phyloP scores from a whole-genome alignment of 2,329 filamentous ascomycete species.

The Trichoderma afroharzianum region DNA sequence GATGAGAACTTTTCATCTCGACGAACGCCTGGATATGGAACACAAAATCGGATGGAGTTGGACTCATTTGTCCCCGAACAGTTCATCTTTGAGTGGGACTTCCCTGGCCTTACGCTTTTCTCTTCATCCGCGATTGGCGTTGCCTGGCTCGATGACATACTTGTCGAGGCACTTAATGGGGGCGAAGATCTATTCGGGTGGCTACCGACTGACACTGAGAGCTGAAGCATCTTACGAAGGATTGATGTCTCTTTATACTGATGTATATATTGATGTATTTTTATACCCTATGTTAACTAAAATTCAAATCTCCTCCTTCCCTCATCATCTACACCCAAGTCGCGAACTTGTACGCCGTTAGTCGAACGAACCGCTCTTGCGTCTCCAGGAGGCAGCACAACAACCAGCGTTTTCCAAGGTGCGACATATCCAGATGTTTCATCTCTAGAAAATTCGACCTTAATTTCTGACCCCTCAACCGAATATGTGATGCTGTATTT shows the following conservation, averaged over 20 bases:
- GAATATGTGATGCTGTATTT: conserved; percentile 31
- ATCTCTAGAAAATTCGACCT: conserved; percentile 28
- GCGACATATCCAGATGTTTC: conserved; percentile 33
- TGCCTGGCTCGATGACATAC: conserved; percentile 27
- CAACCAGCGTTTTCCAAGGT: conserved; percentile 32
- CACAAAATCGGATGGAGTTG: conserved; percentile 39
- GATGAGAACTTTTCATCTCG: neutral
- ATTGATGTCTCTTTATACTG: neutral
- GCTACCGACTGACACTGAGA: neutral
- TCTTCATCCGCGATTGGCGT: conserved; percentile 26
- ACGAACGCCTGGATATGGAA: neutral
- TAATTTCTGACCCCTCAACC: conserved; percentile 21
- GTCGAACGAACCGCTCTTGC: conserved; percentile 19
- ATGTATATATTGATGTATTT: neutral
- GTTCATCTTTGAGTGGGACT: conserved; percentile 57
- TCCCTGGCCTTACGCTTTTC: conserved; percentile 48
- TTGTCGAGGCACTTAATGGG: conserved; percentile 23
- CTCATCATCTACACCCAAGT: conserved; percentile 22
- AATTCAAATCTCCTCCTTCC: conserved; percentile 25
- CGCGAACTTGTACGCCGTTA: conserved; percentile 13
- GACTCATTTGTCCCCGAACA: conserved; percentile 52
- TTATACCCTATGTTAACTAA: neutral
- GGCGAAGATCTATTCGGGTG: conserved; percentile 22
- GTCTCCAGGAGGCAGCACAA: conserved; percentile 34
- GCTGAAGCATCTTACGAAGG: neutral